Evolutionary conservation across 495 filamentous ascomycete species (phyloP).

Genomic region (Daldinia bambusicola): DNA sequence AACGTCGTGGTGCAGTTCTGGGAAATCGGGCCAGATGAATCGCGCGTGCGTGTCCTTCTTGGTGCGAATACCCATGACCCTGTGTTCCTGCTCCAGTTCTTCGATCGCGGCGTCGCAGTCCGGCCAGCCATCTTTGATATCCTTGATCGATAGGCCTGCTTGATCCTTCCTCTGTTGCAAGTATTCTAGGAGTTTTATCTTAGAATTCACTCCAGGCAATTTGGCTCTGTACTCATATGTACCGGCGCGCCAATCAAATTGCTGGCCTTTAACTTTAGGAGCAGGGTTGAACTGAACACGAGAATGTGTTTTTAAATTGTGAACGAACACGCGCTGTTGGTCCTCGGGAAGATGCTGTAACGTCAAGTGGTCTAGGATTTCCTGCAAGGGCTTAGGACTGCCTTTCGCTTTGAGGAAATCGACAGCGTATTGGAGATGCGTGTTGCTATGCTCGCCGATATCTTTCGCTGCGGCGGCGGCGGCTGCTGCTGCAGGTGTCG

Average conservation of each 20-base stretch:
- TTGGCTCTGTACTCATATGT: slow-evolving; percentile 82
- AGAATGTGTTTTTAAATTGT: slow-evolving; percentile 66
- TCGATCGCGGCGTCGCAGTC: slow-evolving; percentile 80
- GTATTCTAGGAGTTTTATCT: slow-evolving; percentile 78
- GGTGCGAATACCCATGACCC: slow-evolving; percentile 84
- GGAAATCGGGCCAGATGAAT: slow-evolving; percentile 89
- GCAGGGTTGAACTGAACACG: slow-evolving; percentile 76
- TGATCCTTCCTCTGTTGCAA: slow-evolving; percentile 85
- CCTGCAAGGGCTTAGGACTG: slow-evolving; percentile 72
- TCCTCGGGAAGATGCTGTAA: slow-evolving; percentile 62
- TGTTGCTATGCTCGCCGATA: slow-evolving; percentile 80
- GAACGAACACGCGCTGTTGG: slow-evolving; percentile 57
- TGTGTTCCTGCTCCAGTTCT: slow-evolving; percentile 78
- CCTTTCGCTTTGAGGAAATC: slow-evolving; percentile 83
- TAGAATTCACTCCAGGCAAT: slow-evolving; percentile 76
- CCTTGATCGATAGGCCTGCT: slow-evolving; percentile 80
- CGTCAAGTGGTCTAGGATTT: slow-evolving; percentile 81
- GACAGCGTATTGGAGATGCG: slow-evolving; percentile 84
- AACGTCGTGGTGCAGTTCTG: slow-evolving; percentile 76
- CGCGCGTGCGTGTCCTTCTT: slow-evolving; percentile 90
- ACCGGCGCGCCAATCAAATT: slow-evolving; percentile 62
- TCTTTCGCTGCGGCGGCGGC: slow-evolving; percentile 71
- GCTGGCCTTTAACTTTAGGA: slow-evolving; percentile 61
- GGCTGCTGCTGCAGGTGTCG: slow-evolving; percentile 57
- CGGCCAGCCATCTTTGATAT: slow-evolving; percentile 94